A percentile compares a stretch with the other conserved stretches of the same genome.
Evolutionary conservation across 2,329 filamentous ascomycete genomes (phyloP).

Genomic region (Colletotrichum spinosum): DNA sequence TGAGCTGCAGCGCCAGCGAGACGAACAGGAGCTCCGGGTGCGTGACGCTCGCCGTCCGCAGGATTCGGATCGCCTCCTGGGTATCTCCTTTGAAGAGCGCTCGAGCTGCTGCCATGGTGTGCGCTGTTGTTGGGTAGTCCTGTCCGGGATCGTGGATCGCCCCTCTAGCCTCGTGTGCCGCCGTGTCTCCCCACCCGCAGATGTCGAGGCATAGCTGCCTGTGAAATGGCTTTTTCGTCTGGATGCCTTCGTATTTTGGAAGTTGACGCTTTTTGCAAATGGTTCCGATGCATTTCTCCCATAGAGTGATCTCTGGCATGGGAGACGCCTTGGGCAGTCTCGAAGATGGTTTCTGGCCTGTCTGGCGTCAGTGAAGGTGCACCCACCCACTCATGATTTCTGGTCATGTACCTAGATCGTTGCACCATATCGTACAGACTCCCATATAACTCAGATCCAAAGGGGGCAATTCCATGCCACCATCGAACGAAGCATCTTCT

Average conservation of each 20-base stretch:
- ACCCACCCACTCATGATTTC: not conserved
- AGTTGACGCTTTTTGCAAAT: slow-evolving; percentile 73
- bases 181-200: slow-evolving; percentile 76
- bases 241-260: slow-evolving; percentile 71
- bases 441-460: slow-evolving; percentile 83
- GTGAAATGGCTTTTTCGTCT: slow-evolving; percentile 75
- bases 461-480: slow-evolving; percentile 76
- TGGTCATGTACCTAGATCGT: slow-evolving; percentile 69
- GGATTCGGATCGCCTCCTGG: slow-evolving; percentile 74
- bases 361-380: slow-evolving; percentile 34
- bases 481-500: slow-evolving; percentile 71
- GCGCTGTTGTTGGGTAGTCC: slow-evolving; percentile 63
- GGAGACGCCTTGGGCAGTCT: slow-evolving; percentile 59
- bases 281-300: slow-evolving; percentile 71
- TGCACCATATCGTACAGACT: slow-evolving; percentile 78
- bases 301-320: slow-evolving; percentile 62
- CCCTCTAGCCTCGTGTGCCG: slow-evolving; percentile 39
- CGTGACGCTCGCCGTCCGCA: slow-evolving; percentile 74
- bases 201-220: slow-evolving; percentile 81
- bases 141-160: slow-evolving; percentile 53
- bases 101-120: slow-evolving; percentile 82
- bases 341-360: slow-evolving; percentile 60
- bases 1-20: slow-evolving; percentile 74
- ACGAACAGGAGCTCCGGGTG: slow-evolving; percentile 76
- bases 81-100: slow-evolving; percentile 80